These are phyloP conservation scores for Botrytis byssoidea DNA, from an alignment of 2,329 filamentous ascomycete species.

Conservation along the genomic window DNA sequence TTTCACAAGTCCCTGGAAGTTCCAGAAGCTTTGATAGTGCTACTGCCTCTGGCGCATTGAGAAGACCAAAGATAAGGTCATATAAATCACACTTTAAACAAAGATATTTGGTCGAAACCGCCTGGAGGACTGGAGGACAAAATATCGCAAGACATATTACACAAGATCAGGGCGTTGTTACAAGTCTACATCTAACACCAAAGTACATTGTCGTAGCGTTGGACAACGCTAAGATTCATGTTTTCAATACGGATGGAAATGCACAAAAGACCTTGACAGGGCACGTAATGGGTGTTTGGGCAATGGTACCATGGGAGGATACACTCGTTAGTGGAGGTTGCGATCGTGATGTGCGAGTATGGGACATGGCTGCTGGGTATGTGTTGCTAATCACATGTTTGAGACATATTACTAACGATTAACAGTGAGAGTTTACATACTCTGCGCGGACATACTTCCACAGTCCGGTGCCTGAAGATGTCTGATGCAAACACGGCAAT, in stretches of 20 bases:
- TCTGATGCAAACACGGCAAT: slow-evolving; percentile 91
- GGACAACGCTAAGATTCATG: slow-evolving; percentile 97
- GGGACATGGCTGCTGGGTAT: slow-evolving; percentile 92
- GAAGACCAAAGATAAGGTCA: slow-evolving; percentile 67
- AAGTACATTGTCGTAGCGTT: slow-evolving; percentile 98
- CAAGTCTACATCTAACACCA: slow-evolving; percentile 86
- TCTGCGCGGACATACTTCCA: slow-evolving; percentile 91
- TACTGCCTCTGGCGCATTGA: slow-evolving; percentile 42
- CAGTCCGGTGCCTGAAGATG: slow-evolving; percentile 97
- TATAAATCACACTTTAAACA: slow-evolving; percentile 99
- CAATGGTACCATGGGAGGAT: slow-evolving; percentile 98
- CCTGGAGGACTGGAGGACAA: slow-evolving; percentile 89
- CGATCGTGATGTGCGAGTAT: slow-evolving; percentile 93
- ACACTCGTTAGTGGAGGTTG: slow-evolving; percentile 93
- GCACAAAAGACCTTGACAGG: slow-evolving; percentile 86
- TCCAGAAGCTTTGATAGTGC: slow-evolving; percentile 56
- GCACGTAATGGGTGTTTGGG: slow-evolving; percentile 99
- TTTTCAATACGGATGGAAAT: slow-evolving; percentile 89
- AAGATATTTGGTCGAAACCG: slow-evolving; percentile 92
- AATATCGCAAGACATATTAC: slow-evolving; percentile 85
- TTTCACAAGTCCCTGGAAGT: slow-evolving; percentile 37
- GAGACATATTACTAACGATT: slow-evolving; percentile 31
- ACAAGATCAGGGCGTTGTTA: slow-evolving; percentile 94
- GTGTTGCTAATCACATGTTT: slow-evolving; percentile 40
- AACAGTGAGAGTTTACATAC: slow-evolving; percentile 72